These are phyloP conservation scores for Ensete ventricosum DNA, from an alignment of 176 grass and related monocot genomes.

Conservation along the genomic window DNA sequence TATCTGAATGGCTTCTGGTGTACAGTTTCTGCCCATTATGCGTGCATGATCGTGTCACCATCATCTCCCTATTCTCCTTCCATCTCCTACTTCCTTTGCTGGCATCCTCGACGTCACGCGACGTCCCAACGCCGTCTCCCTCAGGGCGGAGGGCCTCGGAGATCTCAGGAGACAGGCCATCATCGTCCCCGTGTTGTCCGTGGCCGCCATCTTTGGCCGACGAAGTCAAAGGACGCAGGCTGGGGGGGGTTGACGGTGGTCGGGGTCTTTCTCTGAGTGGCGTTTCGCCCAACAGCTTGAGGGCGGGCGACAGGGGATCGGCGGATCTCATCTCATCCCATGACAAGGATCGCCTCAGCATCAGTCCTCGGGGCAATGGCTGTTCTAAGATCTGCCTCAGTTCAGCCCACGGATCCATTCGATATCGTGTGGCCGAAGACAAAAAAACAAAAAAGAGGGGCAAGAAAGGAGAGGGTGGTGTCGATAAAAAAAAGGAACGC, in stretches of 20 bases:
- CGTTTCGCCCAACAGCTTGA: not conserved
- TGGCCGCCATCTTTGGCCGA: no score
- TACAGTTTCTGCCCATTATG: not conserved
- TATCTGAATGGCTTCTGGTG: not conserved
- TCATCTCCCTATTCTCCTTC: not conserved
- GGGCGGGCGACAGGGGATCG: not conserved
- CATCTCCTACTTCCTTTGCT: not conserved
- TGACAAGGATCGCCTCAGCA: not conserved
- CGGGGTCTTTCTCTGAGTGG: not conserved
- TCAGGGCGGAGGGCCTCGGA: not conserved
- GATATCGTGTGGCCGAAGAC: not conserved
- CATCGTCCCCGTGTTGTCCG: not conserved
- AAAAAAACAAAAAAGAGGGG: not conserved
- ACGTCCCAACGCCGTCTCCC: not conserved
- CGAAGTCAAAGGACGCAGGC: not conserved
- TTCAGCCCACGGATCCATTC: slow-evolving; percentile 5
- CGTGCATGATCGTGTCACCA: not conserved
- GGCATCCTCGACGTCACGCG: not conserved
- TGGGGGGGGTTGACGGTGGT: not conserved
- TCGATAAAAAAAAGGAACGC: no score
- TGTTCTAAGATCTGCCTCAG: not conserved
- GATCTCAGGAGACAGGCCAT: not conserved
- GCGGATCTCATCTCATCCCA: not conserved
- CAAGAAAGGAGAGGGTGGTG: not conserved
- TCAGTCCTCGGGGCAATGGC: not conserved